Base-by-base conservation (phyloP, 2,329 filamentous ascomycete species). In the Camillea tinctor region DNA sequence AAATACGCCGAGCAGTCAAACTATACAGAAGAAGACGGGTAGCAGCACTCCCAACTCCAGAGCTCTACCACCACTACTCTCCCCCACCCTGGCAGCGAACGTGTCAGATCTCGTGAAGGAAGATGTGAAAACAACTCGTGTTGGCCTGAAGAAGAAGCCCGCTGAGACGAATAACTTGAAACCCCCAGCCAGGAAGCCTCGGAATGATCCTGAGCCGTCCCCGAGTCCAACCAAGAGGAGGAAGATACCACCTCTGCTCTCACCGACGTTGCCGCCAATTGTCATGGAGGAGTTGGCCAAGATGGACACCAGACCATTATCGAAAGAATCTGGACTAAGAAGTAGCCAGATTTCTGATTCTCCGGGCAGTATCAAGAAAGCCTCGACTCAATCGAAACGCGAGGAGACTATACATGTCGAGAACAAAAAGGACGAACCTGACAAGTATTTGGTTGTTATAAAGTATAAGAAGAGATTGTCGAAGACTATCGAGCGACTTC, bases 261-360 rank as follows among this genome's bases (percentile, higher is more conserved):
- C 84, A 0, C 84, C 84, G 0, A 86, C 83, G 0, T 70, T 87
- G 6, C 84, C 84, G 1, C 74, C 81, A 0, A 69, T 80, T 19
- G 73, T 87, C 0, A 81, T 86, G 61, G 79, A 77, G 59, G 78
- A 79, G 26, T 71, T 82, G 17, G 74, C 73, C 17, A 75, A 71
- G 26, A 48, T 72, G n/a, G 74, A 75, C 58, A 75, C 71, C 54
- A 71, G 66, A 20, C 62, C 68, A 56, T 52, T 66, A 19, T 61
- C 62, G 23, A 74, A 72, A 58, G 69, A 70, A 40, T 44, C 58
- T 8, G 62, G 58, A 44, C 67, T 69, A 55, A 70, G 64, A 59
- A 69, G 60, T 22, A 62, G 59, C 23, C 72, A 73, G 36, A 59
- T 64, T 9, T 70, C 71, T 1, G 74, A 77, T n/a, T 73, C 73